Conservation (phyloP, 192 early-diverging fungal genomes). For the Umbelopsis ramanniana region DNA sequence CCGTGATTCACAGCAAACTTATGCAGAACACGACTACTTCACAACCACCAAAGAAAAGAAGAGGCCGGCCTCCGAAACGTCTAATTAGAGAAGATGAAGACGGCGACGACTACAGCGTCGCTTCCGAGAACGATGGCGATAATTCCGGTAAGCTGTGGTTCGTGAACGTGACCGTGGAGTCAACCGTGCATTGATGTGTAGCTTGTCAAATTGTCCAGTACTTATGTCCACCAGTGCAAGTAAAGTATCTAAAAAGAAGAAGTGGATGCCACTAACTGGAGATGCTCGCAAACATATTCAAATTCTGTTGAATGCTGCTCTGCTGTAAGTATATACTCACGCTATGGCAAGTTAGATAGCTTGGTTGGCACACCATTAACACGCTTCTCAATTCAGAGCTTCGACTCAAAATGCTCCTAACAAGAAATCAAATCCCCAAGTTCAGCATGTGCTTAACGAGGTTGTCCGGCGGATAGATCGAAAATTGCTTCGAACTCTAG, state of each 20-base stretch:
- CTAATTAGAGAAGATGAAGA: constrained; percentile 15
- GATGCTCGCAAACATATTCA: constrained; percentile 22
- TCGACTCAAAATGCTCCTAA: background rate
- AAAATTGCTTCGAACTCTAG: constrained; percentile 9
- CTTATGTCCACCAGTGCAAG: constrained; percentile 3
- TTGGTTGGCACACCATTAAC: too few relatives aligned
- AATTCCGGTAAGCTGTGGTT: background rate
- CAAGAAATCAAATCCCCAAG: background rate
- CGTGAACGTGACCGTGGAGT: too few relatives aligned
- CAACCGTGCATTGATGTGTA: background rate
- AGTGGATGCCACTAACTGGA: constrained; percentile 4
- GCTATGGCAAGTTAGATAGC: background rate
- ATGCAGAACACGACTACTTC: background rate
- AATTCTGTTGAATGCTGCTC: background rate
- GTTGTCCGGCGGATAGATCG: constrained; percentile 5
- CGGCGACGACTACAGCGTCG: background rate
- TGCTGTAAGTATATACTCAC: background rate
- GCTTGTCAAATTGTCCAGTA: background rate
- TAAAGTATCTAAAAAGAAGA: constrained; percentile 4
- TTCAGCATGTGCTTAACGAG: constrained; percentile 10
- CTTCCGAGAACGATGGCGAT: constrained; percentile 1
- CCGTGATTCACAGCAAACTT: background rate
- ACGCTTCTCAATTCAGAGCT: background rate
- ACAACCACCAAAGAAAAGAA: constrained; percentile 9
- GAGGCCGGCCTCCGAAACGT: background rate